phyloP scores from a whole-genome alignment of 2,329 filamentous ascomycete species.

The Pseudopyrenochaeta lycopersici region DNA sequence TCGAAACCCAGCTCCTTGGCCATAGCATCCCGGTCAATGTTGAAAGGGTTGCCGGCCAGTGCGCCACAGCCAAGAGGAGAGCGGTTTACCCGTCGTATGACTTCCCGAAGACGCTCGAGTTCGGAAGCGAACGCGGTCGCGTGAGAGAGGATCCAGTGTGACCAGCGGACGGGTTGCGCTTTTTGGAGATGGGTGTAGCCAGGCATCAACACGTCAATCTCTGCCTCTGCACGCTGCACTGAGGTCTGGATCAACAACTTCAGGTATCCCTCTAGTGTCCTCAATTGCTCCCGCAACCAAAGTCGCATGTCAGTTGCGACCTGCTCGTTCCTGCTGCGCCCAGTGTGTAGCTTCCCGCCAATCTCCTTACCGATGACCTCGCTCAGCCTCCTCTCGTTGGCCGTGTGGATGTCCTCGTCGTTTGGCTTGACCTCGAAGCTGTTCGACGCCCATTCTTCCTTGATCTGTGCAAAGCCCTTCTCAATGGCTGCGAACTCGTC shows the following conservation, averaged over 20 bases:
- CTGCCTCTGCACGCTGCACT: constrained; percentile 73
- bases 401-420: constrained; percentile 65
- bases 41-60: constrained; percentile 82
- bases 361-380: constrained; percentile 88
- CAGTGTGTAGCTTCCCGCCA: constrained; percentile 90
- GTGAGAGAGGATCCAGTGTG: constrained; percentile 82
- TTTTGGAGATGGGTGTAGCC: constrained; percentile 90
- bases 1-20: constrained; percentile 84
- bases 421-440: constrained; percentile 59
- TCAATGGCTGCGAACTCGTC: constrained; percentile 80
- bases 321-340: constrained; percentile 87
- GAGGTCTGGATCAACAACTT: constrained; percentile 75
- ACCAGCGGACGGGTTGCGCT: constrained; percentile 82
- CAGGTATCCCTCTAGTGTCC: constrained; percentile 73
- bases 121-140: constrained; percentile 76
- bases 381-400: constrained; percentile 65
- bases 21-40: constrained; percentile 81
- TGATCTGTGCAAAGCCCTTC: constrained; percentile 69
- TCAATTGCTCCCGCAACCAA: constrained; percentile 82
- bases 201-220: constrained; percentile 83
- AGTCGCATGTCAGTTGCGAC: constrained; percentile 89
- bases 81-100: constrained; percentile 77
- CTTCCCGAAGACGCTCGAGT: constrained; percentile 78
- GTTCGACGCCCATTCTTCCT: constrained; percentile 58
- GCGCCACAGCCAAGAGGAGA: constrained; percentile 78